These are phyloP conservation scores for Ceriops tagal DNA, from an alignment of 345 rosid genomes.

Conservation along the genomic window DNA sequence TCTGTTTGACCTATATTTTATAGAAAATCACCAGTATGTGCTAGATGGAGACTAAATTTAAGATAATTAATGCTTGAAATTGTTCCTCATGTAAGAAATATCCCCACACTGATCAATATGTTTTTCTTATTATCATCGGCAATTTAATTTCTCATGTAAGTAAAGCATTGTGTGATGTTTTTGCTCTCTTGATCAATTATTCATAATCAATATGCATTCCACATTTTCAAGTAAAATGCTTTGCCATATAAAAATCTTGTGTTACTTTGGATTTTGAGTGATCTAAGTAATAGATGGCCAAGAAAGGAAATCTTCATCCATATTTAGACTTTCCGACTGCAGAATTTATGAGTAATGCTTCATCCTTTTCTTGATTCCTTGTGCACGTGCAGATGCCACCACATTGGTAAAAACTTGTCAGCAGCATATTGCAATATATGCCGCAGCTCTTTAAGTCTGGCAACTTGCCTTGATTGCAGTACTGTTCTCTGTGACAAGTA, in stretches of 20 bases:
- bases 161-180: no score
- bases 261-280: no score
- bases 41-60: neutral
- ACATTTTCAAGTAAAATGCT: no score
- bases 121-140: no score
- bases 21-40: neutral
- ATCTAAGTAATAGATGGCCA: neutral
- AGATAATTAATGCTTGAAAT: neutral
- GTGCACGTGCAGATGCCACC: constrained; percentile 51
- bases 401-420: constrained; percentile 42
- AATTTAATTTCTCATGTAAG: no score
- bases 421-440: constrained; percentile 54
- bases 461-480: constrained; percentile 61
- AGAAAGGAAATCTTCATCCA: neutral
- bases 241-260: no score
- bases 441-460: constrained; percentile 44
- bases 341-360: neutral
- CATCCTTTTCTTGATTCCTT: constrained; percentile 8
- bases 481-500: constrained; percentile 60
- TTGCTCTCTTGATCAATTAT: no score
- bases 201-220: no score
- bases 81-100: neutral
- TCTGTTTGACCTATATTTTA: neutral
- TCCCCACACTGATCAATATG: no score
- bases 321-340: neutral